Base-by-base conservation (phyloP, 208 protist species). In the Leishmania mexicana region DNA sequence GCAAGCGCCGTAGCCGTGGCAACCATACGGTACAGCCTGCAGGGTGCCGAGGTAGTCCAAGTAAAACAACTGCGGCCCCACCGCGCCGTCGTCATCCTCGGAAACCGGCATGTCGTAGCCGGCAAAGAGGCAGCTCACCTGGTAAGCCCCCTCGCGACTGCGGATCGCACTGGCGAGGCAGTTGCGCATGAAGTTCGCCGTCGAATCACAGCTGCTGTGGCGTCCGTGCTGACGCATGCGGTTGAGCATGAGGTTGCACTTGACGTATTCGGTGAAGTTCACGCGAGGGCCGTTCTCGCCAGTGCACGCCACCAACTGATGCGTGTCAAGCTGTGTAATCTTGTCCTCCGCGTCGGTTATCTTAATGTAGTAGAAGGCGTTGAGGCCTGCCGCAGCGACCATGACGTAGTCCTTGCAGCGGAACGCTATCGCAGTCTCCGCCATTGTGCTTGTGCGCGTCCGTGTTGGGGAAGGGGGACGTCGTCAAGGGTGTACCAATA, bases 31-130 rank as follows among this genome's bases (percentile, higher is more conserved):
- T 24, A 99, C 94, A 47, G 95, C 87, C 79, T 97, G 91, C 88
- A 99, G 51, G 13, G 94, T 96, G 77, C 93, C 97, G 35, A 99
- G 87, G 89, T 99, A 99, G 85, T 99, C 98, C 81, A 99, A 87
- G 86, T 97, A 99, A 86, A 98, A 99, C 45, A 99, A 86, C 49
- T 90, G 92, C 19, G 95, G 85, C 15, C 91, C 95, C 17, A 58
- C 81, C 60, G 79, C 82, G 2, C 60, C 72, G 68, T 94, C 92
- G 84, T 96, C 93, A 38, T 96, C 88, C 47, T 88, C 86, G 21
- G 92, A 96, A 3, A 85, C 89, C 10, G 87, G 87, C 42, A 94
- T 84, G 81, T 99, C 97, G 86, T 97, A 97, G 51, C 97, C 96
- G 38, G 92, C 98, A 71, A 99, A 89, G 40, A 99, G 86, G 62